These are phyloP conservation scores for Blastocystis sp. DNA, from an alignment of 352 stramenopile genomes.

Conservation along the genomic window DNA sequence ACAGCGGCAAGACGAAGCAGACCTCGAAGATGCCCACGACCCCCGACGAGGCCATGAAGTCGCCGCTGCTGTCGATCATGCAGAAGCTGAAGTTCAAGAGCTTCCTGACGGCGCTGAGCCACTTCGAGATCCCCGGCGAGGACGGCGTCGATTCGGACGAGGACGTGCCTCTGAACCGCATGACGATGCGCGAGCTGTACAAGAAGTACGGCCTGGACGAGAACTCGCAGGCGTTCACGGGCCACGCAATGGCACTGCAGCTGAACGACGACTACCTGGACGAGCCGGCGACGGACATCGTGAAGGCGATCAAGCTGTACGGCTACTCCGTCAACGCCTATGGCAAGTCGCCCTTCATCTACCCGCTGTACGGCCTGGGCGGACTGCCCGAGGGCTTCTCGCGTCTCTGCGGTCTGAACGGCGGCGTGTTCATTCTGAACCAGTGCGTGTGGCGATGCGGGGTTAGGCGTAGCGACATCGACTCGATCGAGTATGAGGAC, in stretches of 20 bases:
- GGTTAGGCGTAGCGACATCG: conserved; percentile 66
- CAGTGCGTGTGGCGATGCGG: not conserved
- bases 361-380: conserved; percentile 96
- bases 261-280: conserved; percentile 80
- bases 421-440: conserved; percentile 99
- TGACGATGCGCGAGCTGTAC: conserved; percentile 96
- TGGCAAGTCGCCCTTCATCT: conserved; percentile 91
- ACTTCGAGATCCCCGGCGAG: conserved; percentile 71
- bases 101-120: conserved; percentile 90
- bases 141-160: conserved; percentile 70
- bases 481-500: conserved; percentile 86
- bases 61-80: conserved; percentile 95
- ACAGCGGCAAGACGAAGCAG: conserved; percentile 87
- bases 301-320: conserved; percentile 95
- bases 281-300: conserved; percentile 84
- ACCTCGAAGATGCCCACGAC: conserved; percentile 85
- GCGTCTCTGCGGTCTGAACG: conserved; percentile 95
- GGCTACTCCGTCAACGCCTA: conserved; percentile 92
- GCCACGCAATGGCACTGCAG: conserved; percentile 94
- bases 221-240: conserved; percentile 98
- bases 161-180: conserved; percentile 78
- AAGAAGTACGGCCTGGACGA: conserved; percentile 93
- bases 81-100: conserved; percentile 98
- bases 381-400: conserved; percentile 97
- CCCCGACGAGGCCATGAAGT: conserved; percentile 89